A percentile compares a stretch with the other conserved stretches of the same genome.
These are phyloP conservation scores for Magnaporthiopsis incrustans DNA, from an alignment of 2,329 filamentous ascomycete species.

Conservation along the genomic window DNA sequence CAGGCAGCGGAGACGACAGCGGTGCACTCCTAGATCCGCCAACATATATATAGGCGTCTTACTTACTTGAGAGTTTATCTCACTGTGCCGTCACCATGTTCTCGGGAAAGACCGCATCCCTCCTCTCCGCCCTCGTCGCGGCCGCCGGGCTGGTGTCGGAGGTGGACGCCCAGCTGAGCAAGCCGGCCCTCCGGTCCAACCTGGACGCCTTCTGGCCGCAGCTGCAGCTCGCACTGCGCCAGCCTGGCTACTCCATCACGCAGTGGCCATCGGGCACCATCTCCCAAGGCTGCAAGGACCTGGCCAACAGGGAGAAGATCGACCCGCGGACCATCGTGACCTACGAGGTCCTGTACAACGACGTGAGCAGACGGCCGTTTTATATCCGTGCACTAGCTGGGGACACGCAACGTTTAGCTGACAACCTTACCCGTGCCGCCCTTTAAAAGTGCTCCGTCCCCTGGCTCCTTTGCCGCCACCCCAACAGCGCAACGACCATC, in stretches of 20 bases:
- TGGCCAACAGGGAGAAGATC: conserved; percentile 5
- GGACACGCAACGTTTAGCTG: neutral
- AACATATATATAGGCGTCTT: neutral
- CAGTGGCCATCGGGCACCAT: conserved; percentile 4
- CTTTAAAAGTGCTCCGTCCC: conserved; percentile 3
- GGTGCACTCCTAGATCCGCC: neutral
- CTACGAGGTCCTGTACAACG: conserved; percentile 8
- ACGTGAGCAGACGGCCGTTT: neutral
- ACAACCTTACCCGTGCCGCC: no score
- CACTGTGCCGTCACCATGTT: neutral
- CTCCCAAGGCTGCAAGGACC: conserved; percentile 7
- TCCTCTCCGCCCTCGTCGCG: neutral
- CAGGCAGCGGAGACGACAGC: neutral
- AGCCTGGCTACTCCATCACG: conserved; percentile 5
- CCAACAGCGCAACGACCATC: neutral
- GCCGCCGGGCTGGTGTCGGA: neutral
- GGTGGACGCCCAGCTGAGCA: conserved; percentile 4
- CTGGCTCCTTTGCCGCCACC: conserved; percentile 10
- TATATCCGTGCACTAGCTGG: no score
- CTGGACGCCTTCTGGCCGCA: conserved; percentile 6
- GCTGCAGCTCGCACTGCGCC: conserved; percentile 4
- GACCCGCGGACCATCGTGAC: conserved; percentile 4
- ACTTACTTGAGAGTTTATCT: neutral
- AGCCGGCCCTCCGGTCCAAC: conserved; percentile 7
- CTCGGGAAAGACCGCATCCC: neutral